A percentile compares a stretch with the other conserved stretches of the same genome.
These are phyloP conservation scores for Botrytis medusae DNA, from an alignment of 2,329 filamentous ascomycete genomes.

Conservation along the genomic window DNA sequence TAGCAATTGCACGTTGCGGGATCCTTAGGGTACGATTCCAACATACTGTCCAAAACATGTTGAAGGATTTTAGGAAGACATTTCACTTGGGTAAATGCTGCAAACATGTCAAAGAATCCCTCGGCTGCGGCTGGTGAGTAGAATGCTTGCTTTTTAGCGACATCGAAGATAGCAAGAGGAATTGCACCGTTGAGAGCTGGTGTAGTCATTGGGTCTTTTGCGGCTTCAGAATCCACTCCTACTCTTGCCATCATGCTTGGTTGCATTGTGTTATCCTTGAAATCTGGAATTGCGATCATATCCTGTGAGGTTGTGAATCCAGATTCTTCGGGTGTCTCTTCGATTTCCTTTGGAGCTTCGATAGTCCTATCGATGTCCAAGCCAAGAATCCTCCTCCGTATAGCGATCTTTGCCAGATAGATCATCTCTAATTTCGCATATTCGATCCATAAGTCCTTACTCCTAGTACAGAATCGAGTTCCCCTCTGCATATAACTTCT, in stretches of 20 bases:
- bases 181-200: constrained; percentile 92
- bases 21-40: constrained; percentile 57
- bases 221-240: constrained; percentile 50
- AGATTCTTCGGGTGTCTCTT: constrained; percentile 47
- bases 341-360: constrained; percentile 46
- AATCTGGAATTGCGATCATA: constrained; percentile 56
- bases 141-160: constrained; percentile 75
- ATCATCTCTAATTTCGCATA: constrained; percentile 91
- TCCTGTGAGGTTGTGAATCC: constrained; percentile 45
- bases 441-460: constrained; percentile 77
- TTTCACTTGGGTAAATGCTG: constrained; percentile 64
- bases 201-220: constrained; percentile 51
- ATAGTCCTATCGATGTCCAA: constrained; percentile 52
- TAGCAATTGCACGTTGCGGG: constrained; percentile 68
- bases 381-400: constrained; percentile 66
- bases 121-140: constrained; percentile 65
- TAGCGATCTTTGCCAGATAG: constrained; percentile 80
- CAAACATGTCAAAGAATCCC: constrained; percentile 78
- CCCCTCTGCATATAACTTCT: constrained; percentile 86
- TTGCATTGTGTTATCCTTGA: constrained; percentile 45
- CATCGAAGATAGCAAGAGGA: constrained; percentile 86
- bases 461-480: constrained; percentile 80
- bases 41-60: constrained; percentile 69
- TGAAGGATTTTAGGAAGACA: constrained; percentile 66
- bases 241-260: constrained; percentile 51